Evolutionary conservation across 148 eudicot genomes (phyloP), one percentile per base, ranked within the genome.

Genomic region (Silene conica): DNA sequence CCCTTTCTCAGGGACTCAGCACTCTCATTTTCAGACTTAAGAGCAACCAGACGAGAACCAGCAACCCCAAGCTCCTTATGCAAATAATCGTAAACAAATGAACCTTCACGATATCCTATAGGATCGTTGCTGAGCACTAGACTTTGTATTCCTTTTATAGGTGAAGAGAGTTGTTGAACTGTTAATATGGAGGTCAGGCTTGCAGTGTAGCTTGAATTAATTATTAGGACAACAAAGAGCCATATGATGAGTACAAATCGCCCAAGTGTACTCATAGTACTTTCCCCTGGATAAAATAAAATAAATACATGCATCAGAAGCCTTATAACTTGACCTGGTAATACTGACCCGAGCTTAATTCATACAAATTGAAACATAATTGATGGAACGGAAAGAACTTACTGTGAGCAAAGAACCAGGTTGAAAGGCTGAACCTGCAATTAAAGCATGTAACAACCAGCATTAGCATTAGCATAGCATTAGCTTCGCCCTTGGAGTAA

Each of bases 371-470:
- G 55, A 65, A 65, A 18, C 52, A 23, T 22, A 52, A 61, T 11
- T 19, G 43, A 41, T 9, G 7, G 15, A 28, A 73, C 4, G 21
- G 14, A 54, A 26, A 38, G 13, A 18, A 80, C 97, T 89, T 84
- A 92, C 97, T 85, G 28, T 92, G 92, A 56, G 92, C 55, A 60
- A 76, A 81, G 79, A 88, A 92, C 83, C 84, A 73, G 48, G 95
- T 92, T 28, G 97, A 92, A 77, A 88, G 82, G 86, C 91, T 84
- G 82, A 92, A 92, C 92, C 94, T 89, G 94, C 85, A 83, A 81
- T 60, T 61, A 67, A 82, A 84, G 74, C 31, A 80, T 5, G 43
- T 45, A n/a, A 72, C 60, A 21, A 58, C 19, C 13, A 23, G 50
- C 9, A 57, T 46, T 20, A 26, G 46, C 25, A n/a, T n/a, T n/a